Evolutionary conservation across 75 land plant species (phyloP).

Genomic region (Selaginella moellendorffii): DNA sequence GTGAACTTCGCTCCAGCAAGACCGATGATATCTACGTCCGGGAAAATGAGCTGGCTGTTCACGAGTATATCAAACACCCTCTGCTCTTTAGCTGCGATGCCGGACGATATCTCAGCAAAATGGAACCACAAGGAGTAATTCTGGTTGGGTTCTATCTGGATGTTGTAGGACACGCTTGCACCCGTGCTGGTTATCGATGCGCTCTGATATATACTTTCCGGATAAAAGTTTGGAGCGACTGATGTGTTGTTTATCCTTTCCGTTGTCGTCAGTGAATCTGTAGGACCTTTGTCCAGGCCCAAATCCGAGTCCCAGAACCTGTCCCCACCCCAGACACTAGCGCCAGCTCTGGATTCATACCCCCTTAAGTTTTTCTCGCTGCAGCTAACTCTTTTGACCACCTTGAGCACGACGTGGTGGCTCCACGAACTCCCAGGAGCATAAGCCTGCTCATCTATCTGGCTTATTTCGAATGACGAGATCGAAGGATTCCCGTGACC

Average conservation of each 20-base stretch:
- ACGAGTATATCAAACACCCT: slow-evolving; percentile 67
- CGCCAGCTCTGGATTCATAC: slow-evolving; percentile 44
- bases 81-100: slow-evolving; percentile 31
- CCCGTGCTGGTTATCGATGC: slow-evolving; percentile 39
- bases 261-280: slow-evolving; percentile 9
- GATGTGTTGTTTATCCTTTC: slow-evolving; percentile 27
- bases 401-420: slow-evolving; percentile 35
- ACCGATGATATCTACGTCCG: slow-evolving; percentile 46
- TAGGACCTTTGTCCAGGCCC: slow-evolving; percentile 15
- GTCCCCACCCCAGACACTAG: slow-evolving; percentile 76
- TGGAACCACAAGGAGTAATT: slow-evolving; percentile 90
- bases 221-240: slow-evolving; percentile 59
- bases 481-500: slow-evolving; percentile 92
- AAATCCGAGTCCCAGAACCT: slow-evolving; percentile 53
- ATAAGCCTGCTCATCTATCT: slow-evolving; percentile 59
- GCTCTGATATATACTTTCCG: slow-evolving; percentile 55
- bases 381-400: slow-evolving; percentile 42
- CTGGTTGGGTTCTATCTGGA: slow-evolving; percentile 63
- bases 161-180: slow-evolving; percentile 34
- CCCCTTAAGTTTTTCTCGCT: slow-evolving; percentile 35
- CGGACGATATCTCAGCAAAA: slow-evolving; percentile 72
- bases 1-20: slow-evolving; percentile 37
- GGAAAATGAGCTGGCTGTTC: slow-evolving; percentile 44
- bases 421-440: slow-evolving; percentile 18
- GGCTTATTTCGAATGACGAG: slow-evolving; percentile 64